Evolutionary conservation across 192 early-diverging fungal genomes (phyloP), one percentile per base, ranked within the genome.

Genomic region (Ambispora gerdemannii): DNA sequence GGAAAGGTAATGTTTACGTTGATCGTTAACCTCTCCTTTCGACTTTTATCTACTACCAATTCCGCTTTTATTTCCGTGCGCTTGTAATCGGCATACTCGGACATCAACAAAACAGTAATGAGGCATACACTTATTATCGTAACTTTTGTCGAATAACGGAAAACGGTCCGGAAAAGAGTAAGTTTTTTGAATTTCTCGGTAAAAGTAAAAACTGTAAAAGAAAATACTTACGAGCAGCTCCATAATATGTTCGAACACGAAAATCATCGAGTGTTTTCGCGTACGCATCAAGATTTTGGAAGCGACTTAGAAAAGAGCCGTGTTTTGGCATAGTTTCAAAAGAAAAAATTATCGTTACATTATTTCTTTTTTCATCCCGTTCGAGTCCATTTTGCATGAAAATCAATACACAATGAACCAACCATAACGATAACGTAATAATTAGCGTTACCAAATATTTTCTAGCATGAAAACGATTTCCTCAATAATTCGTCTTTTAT

Each of bases 231-330:
- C 90, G 86, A 53, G 80, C 63, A 15, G 91, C 94, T 38, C 94
- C 95, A 13, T 88, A 81, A 35, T 82, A 80, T 8, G 94, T 96
- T 73, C 91, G 89, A 20, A 90, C 81, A 55, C 87, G 84, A 82
- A 98, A 96, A 81, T 99, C 94, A 66, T 99, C 97, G 22, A 96
- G 81, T 2, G 95, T 95, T 74, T 99, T 99, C 13, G 95, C 95
- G 71, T 98, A 99, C n/a, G 86, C 90, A 64, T 94, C 91, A 71
- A 92, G 84, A 64, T 77, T 81, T 67, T 83, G 86, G 63, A 91
- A 79, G 31, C 80, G 65, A 50, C 74, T 74, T 58, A 83, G 67
- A n/a, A 83, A 55, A 7, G 87, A 81, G 28, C 68, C 68, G 20
- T 51, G 36, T 60, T 70, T 70, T 20, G 28, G 22, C 68, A 70